Evolutionary conservation across 2,329 filamentous ascomycete genomes (phyloP).

Genomic region (Neopestalotiopsis sp.): DNA sequence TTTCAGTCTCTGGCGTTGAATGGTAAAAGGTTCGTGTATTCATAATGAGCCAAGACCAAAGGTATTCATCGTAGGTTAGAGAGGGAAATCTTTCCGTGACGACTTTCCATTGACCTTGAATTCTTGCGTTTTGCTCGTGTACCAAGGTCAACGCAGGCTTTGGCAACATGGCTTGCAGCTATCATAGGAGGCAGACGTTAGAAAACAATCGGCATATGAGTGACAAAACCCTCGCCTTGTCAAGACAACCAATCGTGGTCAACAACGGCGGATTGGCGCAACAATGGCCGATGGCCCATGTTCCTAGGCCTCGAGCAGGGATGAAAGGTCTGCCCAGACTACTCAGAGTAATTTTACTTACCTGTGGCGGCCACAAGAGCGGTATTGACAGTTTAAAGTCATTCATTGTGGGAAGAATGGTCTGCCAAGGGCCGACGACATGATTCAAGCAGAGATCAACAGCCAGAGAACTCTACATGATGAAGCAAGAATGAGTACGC

Average conservation of each 20-base stretch:
- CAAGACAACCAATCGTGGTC: too few species aligned
- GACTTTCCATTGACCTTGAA: slow-evolving; percentile 9
- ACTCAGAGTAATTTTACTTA: not conserved
- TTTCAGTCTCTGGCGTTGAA: slow-evolving; percentile 45
- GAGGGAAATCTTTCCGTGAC: slow-evolving; percentile 11
- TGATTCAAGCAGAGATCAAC: slow-evolving; percentile 15
- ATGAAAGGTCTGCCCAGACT: not conserved
- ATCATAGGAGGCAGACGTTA: not conserved
- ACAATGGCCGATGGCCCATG: not conserved
- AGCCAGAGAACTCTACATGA: slow-evolving; percentile 14
- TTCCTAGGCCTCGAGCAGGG: not conserved
- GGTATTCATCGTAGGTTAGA: slow-evolving; percentile 38
- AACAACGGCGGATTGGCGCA: too few species aligned
- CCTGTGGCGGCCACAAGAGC: slow-evolving; percentile 8
- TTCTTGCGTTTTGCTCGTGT: slow-evolving; percentile 31
- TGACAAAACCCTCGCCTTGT: too few species aligned
- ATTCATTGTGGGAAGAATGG: not conserved
- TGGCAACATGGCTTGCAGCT: slow-evolving; percentile 16
- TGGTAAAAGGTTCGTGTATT: slow-evolving; percentile 67
- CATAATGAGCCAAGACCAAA: slow-evolving; percentile 65
- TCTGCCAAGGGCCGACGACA: not conserved
- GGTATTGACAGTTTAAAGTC: slow-evolving; percentile 19
- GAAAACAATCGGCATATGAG: too few species aligned
- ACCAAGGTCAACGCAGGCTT: not conserved
- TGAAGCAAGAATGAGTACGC: not conserved